Evolutionary conservation across 768 basidiomycete genomes (phyloP).

Genomic region (Hemileccinum rubropunctum): DNA sequence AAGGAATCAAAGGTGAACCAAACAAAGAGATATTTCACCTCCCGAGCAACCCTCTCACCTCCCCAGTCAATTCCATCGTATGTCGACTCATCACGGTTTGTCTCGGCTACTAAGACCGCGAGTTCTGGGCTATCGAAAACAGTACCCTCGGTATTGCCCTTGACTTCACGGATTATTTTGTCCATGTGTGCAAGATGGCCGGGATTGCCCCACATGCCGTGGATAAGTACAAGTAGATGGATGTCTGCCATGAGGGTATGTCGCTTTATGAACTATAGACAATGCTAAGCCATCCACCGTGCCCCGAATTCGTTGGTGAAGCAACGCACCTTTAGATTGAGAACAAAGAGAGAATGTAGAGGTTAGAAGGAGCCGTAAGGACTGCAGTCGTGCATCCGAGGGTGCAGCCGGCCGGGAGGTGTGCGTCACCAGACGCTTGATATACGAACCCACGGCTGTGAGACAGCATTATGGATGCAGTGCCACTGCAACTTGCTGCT

Average conservation of each 20-base stretch:
- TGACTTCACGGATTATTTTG: constrained; percentile 50
- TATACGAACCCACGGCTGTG: background rate
- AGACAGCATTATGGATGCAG: background rate
- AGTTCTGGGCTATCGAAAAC: constrained; percentile 41
- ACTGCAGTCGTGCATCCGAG: constrained; percentile 1
- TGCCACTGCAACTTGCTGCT: constrained; percentile 1
- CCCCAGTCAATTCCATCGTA: constrained; percentile 88
- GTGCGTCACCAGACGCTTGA: no score
- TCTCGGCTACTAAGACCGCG: constrained; percentile 61
- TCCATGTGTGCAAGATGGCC: constrained; percentile 58
- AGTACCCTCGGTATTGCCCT: constrained; percentile 20
- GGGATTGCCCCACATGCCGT: constrained; percentile 83
- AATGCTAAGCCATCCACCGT: background rate
- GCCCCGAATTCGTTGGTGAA: background rate
- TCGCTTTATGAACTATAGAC: constrained; percentile 1
- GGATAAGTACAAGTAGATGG: constrained; percentile 46
- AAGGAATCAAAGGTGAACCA: background rate
- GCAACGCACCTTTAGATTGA: constrained; percentile 2
- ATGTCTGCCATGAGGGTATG: constrained; percentile 26
- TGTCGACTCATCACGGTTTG: constrained; percentile 63
- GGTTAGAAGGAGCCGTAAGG: constrained; percentile 3
- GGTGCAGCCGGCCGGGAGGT: background rate
- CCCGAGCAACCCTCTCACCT: constrained; percentile 73
- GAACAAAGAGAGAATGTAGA: background rate
- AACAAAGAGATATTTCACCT: constrained; percentile 44